Base-by-base conservation (phyloP, 2,329 filamentous ascomycete species). In the Albophoma yamanashiensis region DNA sequence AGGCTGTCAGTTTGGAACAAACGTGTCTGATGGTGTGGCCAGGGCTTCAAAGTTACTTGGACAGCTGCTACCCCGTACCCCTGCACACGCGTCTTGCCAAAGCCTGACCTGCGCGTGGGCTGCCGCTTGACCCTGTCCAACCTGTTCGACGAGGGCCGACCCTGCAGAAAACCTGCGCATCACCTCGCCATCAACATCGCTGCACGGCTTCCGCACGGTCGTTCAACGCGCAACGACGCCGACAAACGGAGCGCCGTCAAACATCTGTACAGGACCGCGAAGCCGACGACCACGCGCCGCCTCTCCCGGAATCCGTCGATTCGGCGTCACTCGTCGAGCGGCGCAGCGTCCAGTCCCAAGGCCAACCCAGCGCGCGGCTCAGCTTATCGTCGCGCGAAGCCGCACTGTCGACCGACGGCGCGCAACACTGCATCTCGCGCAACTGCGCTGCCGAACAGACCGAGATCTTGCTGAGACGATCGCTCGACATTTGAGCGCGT, bases 141-240 rank as follows among this genome's bases (percentile, higher is more conserved):
- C 59, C 59, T 55, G 42, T 55, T 38, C 55, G 45, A 60, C 55
- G 55, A 57, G 55, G 59, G 55, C 42, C 45, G 59, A 57, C 59
- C 59, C 59, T 60, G 59, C 59, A 60, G 59, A 60, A 57, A 42
- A 52, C 17, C 55, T 55, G 47, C 55, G 56, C 58, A 59, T 59
- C 58, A 57, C 42, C 42, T 42, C n/a, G 39, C 34, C 31, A 42
- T 25, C 39, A 39, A 40, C 58, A 55, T 42, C 27, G 20, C 38
- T 31, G 27, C 55, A 39, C 36, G 6, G n/a, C 43, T 31, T 50
- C 45, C 27, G 57, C 36, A 40, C 20, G 25, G 43, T 17, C 36
- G 36, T 52, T 58, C 4, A 34, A 40, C 38, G 14, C 39, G 56
- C 56, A 15, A 22, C 42, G 40, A 39, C 55, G 12, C 39, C 55